Percentiles rank a stretch among this genome's conserved stretches.
phyloP scores from a whole-genome alignment of 2,329 filamentous ascomycete genomes.

The Aspergillus sp. region DNA sequence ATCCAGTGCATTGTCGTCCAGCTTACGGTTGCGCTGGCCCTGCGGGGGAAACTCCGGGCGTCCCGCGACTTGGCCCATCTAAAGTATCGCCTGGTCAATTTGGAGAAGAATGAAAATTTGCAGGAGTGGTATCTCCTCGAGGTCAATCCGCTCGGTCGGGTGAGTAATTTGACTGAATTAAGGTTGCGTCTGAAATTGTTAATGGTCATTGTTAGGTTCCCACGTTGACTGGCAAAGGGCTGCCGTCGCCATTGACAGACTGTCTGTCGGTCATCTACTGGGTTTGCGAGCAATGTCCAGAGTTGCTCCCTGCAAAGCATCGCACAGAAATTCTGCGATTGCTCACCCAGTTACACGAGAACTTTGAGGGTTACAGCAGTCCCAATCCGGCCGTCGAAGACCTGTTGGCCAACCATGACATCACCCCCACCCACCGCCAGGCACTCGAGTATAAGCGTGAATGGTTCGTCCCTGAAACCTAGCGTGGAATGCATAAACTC shows the following conservation, averaged over 20 bases:
- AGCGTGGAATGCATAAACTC: neutral
- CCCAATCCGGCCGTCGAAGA: constrained; percentile 19
- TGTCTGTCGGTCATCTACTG: constrained; percentile 18
- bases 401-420: constrained; percentile 16
- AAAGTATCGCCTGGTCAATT: constrained; percentile 14
- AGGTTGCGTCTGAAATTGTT: neutral
- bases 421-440: constrained; percentile 14
- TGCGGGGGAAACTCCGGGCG: constrained; percentile 12
- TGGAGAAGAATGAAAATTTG: constrained; percentile 17
- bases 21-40: constrained; percentile 17
- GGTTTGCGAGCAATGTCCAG: constrained; percentile 18
- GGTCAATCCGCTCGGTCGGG: constrained; percentile 14
- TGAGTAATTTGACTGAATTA: neutral
- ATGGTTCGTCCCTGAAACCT: constrained; percentile 11
- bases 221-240: constrained; percentile 11
- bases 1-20: constrained; percentile 16
- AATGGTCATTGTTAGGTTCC: constrained; percentile 16
- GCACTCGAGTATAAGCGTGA: constrained; percentile 19
- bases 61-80: constrained; percentile 14
- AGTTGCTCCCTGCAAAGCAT: constrained; percentile 14
- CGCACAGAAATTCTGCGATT: constrained; percentile 12
- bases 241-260: constrained; percentile 16
- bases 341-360: constrained; percentile 15
- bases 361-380: constrained; percentile 4
- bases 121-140: constrained; percentile 15